Evolutionary conservation across 441 rosid species (phyloP), one percentile per base, ranked within the genome.

Genomic region (Gossypium davidsonii): DNA sequence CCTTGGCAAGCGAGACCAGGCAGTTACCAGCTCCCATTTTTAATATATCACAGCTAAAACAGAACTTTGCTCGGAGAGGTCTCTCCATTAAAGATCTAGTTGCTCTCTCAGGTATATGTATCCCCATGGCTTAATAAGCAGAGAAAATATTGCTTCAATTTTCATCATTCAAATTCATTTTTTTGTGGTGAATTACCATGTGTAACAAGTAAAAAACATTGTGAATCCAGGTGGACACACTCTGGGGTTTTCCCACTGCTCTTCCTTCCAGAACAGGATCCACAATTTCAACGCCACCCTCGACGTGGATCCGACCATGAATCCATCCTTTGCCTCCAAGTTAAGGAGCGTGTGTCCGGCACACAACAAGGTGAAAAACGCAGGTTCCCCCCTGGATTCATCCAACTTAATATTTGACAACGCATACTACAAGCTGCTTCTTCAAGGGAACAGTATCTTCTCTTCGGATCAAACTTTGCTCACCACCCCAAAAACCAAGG

Each of bases 181-280:
- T 4, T 31, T 31, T 31, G 6, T 0, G 34, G 1, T 4, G 34
- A 6, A 4, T 31, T 31, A 1, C 34, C 6, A 4, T 4, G 34
- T 31, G 6, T 31, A 31, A 31, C 6, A 4, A 31, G 34, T 31
- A 31, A 31, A 31, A 31, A 31, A 31, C 34, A 31, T 31, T 31
- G 34, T 31, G 34, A 4, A 31, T 31, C 34, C n/a, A 44, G 93
- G 91, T 58, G 89, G 94, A 4, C 94, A 89, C 76, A 87, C 94
- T 2, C 83, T 89, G 10, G 94, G 94, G 46, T 89, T 89, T 48
- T 79, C 94, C 0, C 94, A 89, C 74, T 87, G 94, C 77, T 89
- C 90, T 20, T 87, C 91, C 0, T 89, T 89, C 69, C 87, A 82
- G 34, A 82, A 82, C 74, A 83, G 94, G 76, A 82, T 89, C 70